These are phyloP conservation scores for Vigna nakashimae DNA, from an alignment of 306 rosid genomes.

Conservation along the genomic window DNA sequence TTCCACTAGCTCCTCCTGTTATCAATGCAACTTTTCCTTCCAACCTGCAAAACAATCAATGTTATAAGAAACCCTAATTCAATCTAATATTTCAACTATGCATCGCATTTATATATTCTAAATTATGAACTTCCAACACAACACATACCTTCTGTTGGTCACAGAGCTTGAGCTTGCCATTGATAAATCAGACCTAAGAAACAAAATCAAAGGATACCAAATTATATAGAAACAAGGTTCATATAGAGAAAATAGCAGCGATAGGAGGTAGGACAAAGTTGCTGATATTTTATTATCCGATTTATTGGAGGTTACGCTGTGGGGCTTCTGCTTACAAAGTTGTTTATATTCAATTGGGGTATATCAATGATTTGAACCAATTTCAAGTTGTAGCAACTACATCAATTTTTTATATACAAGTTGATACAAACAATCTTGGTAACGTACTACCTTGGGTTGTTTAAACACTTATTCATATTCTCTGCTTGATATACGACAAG, in stretches of 20 bases:
- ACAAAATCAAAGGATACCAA: neutral
- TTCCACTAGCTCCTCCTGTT: conserved; percentile 92
- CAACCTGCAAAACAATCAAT: conserved; percentile 48
- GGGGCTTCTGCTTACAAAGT: too few species aligned
- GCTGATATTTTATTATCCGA: too few species aligned
- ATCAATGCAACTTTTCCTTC: conserved; percentile 84
- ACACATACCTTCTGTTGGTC: conserved; percentile 48
- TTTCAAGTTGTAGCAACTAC: neutral
- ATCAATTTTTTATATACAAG: neutral
- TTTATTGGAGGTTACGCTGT: too few species aligned
- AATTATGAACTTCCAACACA: too few species aligned
- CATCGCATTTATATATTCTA: too few species aligned
- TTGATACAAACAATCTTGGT: neutral
- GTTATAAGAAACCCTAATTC: too few species aligned
- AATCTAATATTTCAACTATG: too few species aligned
- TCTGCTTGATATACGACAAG: neutral
- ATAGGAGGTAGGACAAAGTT: too few species aligned
- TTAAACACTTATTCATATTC: neutral
- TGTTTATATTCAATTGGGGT: too few species aligned
- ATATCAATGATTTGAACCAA: too few species aligned
- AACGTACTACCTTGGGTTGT: neutral
- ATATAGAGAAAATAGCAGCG: neutral
- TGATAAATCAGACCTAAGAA: neutral
- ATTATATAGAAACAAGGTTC: neutral
- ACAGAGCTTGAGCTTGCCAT: conserved; percentile 54